These are phyloP conservation scores for Aureobasidium sp. DNA, from an alignment of 2,329 filamentous ascomycete genomes.

Conservation along the genomic window DNA sequence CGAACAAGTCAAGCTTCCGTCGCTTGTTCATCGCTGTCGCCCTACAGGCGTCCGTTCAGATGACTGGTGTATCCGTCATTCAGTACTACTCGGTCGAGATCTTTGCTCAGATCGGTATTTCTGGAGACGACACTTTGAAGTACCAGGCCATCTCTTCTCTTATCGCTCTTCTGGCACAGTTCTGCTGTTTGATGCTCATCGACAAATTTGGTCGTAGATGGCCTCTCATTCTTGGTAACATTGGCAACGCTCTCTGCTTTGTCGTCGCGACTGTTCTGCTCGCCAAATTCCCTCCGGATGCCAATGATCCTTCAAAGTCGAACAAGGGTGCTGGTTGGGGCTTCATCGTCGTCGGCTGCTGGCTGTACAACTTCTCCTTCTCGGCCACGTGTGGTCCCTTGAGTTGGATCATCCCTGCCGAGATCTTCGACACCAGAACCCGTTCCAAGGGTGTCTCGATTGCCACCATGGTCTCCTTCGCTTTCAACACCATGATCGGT, in stretches of 20 bases:
- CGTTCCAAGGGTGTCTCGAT: constrained; percentile 67
- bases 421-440: constrained; percentile 71
- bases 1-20: constrained; percentile 57
- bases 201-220: constrained; percentile 63
- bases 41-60: constrained; percentile 63
- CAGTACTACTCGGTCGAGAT: constrained; percentile 66
- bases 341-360: constrained; percentile 67
- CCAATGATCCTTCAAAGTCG: constrained; percentile 27
- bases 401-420: constrained; percentile 50
- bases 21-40: constrained; percentile 62
- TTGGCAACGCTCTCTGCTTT: constrained; percentile 63
- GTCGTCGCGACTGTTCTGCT: constrained; percentile 55
- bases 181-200: constrained; percentile 59
- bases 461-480: constrained; percentile 61
- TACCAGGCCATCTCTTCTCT: constrained; percentile 70
- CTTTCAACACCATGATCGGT: constrained; percentile 70
- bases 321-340: constrained; percentile 55
- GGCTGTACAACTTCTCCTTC: constrained; percentile 75
- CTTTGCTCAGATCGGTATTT: constrained; percentile 55
- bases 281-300: constrained; percentile 53
- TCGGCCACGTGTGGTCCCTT: constrained; percentile 62
- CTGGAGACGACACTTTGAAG: constrained; percentile 55
- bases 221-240: constrained; percentile 64
- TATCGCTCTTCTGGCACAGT: constrained; percentile 61
- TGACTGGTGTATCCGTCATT: constrained; percentile 68